Base-by-base conservation (phyloP, 2,329 filamentous ascomycete genomes). In the Monilinia vaccinii-corymbosi region DNA sequence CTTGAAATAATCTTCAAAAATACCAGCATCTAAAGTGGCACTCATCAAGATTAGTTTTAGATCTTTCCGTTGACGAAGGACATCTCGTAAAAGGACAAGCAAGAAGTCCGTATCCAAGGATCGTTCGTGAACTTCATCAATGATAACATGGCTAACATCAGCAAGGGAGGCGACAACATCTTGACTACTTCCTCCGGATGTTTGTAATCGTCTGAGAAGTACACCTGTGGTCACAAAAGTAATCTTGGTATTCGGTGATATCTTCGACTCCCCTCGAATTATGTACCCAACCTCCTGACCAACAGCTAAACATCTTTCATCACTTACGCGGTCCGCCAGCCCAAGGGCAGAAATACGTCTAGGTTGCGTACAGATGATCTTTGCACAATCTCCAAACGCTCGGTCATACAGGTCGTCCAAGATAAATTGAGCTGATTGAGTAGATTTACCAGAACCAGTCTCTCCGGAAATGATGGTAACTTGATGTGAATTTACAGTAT, bases 141-240 rank as follows among this genome's bases (percentile, higher is more conserved):
- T 91, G 21, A 97, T 88, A 9, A 99, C 84, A 71, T 99, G 94
- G 66, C 89, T 97, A 63, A 99, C 87, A 73, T 97, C 90, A 7
- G 89, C 88, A 50, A 99, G 75, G 44, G 91, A 90, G 23, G 87
- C 82, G 56, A 89, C 82, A 1, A 96, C 85, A 70, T 96, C 90
- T 28, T 92, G 87, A 14, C 87, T 83, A 34, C 84, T 82, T 7
- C 89, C 89, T 53, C 91, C 90, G 4, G 90, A 92, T 0, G 89
- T 94, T 74, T 99, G 94, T n/a, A 99, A 79, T 14, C 92, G 85
- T 63, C 94, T 81, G 21, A 99, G 80, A 42, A 99, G 77, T 3
- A 99, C 91, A 83, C 93, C 93, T 11, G 93, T 97, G 0, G 93
- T 99, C 63, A 97, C 89, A 71, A 97, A 97, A 0, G 89, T 96